Base-by-base conservation (phyloP, 805 yeast genomes). In the Pichia membranifaciens region DNA sequence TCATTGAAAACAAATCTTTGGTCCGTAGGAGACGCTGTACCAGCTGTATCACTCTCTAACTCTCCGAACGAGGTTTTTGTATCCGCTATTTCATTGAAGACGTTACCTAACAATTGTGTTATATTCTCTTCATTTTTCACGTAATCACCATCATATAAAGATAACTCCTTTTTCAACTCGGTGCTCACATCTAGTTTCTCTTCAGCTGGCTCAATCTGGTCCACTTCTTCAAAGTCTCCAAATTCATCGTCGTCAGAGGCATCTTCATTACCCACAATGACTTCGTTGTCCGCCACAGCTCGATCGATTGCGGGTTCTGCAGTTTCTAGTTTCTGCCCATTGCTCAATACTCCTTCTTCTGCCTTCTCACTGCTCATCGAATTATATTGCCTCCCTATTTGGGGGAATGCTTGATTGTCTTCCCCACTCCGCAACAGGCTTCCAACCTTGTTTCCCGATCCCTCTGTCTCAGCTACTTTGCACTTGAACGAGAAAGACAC, bases 211-310 rank as follows among this genome's bases (percentile, higher is more conserved):
- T 58, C 58, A 15, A 15, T n/a, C 34, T 49, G 49, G 16, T 51
- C 59, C 8, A 40, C 54, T 29, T 51, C 62, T 41, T 57, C 58
- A 35, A 55, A 55, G 22, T 57, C 61, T 9, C 57, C 60, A 56
- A 53, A 56, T 16, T 52, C 58, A 13, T 51, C 54, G 16, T 47
- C 29, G 6, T 33, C 60, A 54, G 52, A 56, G 15, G 50, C 58
- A 13, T 51, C 54, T 15, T 48, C 51, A 9, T 41, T 33, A 15
- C 22, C 35, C 7, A 16, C 40, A n/a, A 18, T 16, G 8, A 22
- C 4, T 7, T 37, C 40, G 3, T n/a, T 25, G 3, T 21, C n/a
- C 23, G 10, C n/a, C 10, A 6, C n/a, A 33, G 8, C 13, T 33
- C n/a, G 36, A 15, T 33, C 36, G 10, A 25, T 10, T 25, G 29